Evolutionary conservation across 179 eudicot species (phyloP), one percentile per base, ranked within the genome.

Genomic region (Gypsophila paniculata): DNA sequence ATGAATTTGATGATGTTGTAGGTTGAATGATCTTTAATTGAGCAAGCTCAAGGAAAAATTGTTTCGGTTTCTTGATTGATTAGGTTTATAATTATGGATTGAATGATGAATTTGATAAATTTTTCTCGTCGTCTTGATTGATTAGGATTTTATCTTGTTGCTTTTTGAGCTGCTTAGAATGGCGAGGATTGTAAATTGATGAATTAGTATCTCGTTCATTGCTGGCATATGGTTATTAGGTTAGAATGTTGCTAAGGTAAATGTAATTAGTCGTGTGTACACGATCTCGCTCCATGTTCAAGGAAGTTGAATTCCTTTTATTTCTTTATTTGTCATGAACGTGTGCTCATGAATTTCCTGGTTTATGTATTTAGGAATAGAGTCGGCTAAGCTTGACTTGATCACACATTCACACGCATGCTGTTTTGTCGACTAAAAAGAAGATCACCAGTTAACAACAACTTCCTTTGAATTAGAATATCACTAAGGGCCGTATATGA

Each of bases 41-140:
- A n/a, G n/a, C n/a, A n/a, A n/a, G n/a, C n/a, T n/a, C n/a, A n/a
- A n/a, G n/a, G n/a, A n/a, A n/a, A n/a, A n/a, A n/a, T n/a, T n/a
- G n/a, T n/a, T n/a, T 64, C 19, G 3, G 22, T 54, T 62, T 70
- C 57, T 9, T 57, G 74, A 70, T 12, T 54, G 57, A 51, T 62
- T 69, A 17, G 48, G 0, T 70, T 55, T 42, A 1, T 57, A 22
- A 13, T 57, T n/a, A n/a, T n/a, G n/a, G n/a, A n/a, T n/a, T n/a
- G n/a, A n/a, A n/a, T n/a, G n/a, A 11, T 36, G 46, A 36, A 36
- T 36, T 36, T 36, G 42, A 36, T 36, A 7, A 36, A 36, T 36
- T 36, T 36, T 7, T 36, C 5, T 7, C n/a, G n/a, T n/a, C n/a
- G n/a, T 36, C 3, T 36, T 2, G 5, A 36, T 7, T 2, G 42